Base-by-base conservation (phyloP, 2,329 filamentous ascomycete species). In the Gnomoniopsis sp. region DNA sequence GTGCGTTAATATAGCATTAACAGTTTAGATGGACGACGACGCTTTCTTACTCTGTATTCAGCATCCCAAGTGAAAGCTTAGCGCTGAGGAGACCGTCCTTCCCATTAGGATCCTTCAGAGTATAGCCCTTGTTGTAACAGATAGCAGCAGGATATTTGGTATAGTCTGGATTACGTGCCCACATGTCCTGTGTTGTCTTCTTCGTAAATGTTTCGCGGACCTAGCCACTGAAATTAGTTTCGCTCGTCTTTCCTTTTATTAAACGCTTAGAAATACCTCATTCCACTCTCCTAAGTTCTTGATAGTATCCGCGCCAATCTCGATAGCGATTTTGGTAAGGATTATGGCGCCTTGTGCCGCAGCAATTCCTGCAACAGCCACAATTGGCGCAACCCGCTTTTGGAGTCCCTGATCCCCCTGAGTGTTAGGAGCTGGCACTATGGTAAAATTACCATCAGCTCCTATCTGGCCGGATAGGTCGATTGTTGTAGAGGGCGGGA, bases 301-400 rank as follows among this genome's bases (percentile, higher is more conserved):
- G 53, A 64, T 57, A 34, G 53, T 55, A 21, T 55, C 53, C 19
- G 30, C 15, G 17, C 54, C 60, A 50, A 54, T 52, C 26, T 62
- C 47, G 17, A 60, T 53, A 17, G 60, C 60, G 23, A 55, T 53
- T n/a, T 55, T 46, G 52, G 54, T 51, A 21, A 62, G 15, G 15
- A 58, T 44, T 14, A 51, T 52, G 15, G 48, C 38, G 21, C 38
- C 60, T 34, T 53, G 52, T 44, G 56, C 26, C 14, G 51, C 43
- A 33, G 51, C 53, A 38, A 57, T 47, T 41, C 38, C 53, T n/a
- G 34, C 34, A 7, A 55, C 52, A 68, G 71, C 55, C 67, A 73
- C 65, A 22, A 54, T 41, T 0, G 59, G 56, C 14, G 33, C 54
- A 12, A 26, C 26, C 19, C 59, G 59, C 59, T 56, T 59, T 48